Evolutionary conservation across 495 filamentous ascomycete genomes (phyloP).

Genomic region (Penicillium parvum): DNA sequence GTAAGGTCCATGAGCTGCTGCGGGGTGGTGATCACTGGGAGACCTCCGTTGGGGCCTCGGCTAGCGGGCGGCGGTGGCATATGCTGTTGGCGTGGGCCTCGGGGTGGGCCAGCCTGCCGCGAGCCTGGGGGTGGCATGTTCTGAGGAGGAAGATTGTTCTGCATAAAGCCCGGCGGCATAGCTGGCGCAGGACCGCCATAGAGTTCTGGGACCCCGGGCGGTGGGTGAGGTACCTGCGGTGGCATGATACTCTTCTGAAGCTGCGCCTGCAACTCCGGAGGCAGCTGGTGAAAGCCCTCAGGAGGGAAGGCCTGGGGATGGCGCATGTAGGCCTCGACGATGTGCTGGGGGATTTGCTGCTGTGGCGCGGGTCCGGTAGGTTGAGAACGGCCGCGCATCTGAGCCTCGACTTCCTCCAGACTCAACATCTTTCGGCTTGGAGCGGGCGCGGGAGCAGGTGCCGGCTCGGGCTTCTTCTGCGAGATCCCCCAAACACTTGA

Average conservation of each 20-base stretch:
- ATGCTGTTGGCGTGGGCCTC: slow-evolving; percentile 30
- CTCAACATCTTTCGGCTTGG: slow-evolving; percentile 74
- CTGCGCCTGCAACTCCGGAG: slow-evolving; percentile 52
- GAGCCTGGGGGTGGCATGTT: slow-evolving; percentile 28
- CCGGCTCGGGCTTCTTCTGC: slow-evolving; percentile 48
- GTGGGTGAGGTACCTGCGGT: slow-evolving; percentile 46
- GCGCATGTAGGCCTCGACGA: slow-evolving; percentile 32
- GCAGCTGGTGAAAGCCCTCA: slow-evolving; percentile 36
- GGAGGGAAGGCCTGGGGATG: slow-evolving; percentile 44
- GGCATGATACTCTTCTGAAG: slow-evolving; percentile 39
- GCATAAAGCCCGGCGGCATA: slow-evolving; percentile 34
- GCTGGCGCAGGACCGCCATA: slow-evolving; percentile 41
- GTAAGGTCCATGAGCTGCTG: slow-evolving; percentile 72
- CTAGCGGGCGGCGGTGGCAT: slow-evolving; percentile 28
- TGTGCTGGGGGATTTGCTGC: slow-evolving; percentile 32
- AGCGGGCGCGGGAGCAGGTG: slow-evolving; percentile 13
- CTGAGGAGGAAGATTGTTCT: slow-evolving; percentile 38
- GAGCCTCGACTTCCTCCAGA: slow-evolving; percentile 93
- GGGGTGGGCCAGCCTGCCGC: slow-evolving; percentile 28
- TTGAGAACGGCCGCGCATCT: slow-evolving; percentile 70
- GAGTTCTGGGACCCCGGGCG: slow-evolving; percentile 43
- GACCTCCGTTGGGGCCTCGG: slow-evolving; percentile 23
- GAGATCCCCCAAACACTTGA: slow-evolving; percentile 87
- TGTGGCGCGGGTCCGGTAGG: slow-evolving; percentile 32
- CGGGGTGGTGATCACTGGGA: slow-evolving; percentile 60